These are phyloP conservation scores for Posidonia australis DNA, from an alignment of 106 monocot species.

Conservation along the genomic window DNA sequence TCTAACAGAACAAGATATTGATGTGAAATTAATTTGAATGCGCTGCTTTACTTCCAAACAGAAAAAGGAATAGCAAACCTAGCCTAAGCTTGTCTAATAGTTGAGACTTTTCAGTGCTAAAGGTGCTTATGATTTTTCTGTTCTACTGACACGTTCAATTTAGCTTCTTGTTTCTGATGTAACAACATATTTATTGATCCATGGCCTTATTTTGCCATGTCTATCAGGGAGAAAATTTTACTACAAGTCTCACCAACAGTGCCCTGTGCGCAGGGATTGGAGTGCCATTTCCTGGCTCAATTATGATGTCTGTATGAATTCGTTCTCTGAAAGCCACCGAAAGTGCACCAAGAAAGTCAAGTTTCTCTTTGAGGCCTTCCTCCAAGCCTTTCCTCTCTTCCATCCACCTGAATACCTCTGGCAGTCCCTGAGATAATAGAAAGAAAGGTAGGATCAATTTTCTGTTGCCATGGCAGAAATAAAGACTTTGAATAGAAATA, in stretches of 20 bases:
- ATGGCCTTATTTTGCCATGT: background rate
- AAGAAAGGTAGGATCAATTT: background rate
- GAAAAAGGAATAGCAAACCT: no score
- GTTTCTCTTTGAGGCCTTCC: conserved; percentile 25
- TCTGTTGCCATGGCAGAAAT: no score
- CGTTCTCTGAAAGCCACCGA: conserved; percentile 42
- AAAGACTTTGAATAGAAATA: background rate
- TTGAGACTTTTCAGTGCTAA: no score
- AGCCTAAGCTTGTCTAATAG: no score
- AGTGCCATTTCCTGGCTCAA: conserved; percentile 31
- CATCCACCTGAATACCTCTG: conserved; percentile 41
- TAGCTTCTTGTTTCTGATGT: no score
- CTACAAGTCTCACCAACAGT: conserved; percentile 37
- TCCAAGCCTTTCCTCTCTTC: conserved; percentile 41
- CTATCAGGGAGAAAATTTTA: background rate
- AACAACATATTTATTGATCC: no score
- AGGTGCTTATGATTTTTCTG: no score
- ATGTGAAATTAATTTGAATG: no score
- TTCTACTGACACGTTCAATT: no score
- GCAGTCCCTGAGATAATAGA: conserved; percentile 29
- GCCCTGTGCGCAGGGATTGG: conserved; percentile 72
- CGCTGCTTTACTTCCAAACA: no score
- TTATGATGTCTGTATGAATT: conserved; percentile 64
- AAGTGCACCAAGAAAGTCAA: conserved; percentile 33
- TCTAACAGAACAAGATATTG: no score